Evolutionary conservation across 352 stramenopile genomes (phyloP), one percentile per base, ranked within the genome.

Genomic region (Globisporangium cylindrosporum): DNA sequence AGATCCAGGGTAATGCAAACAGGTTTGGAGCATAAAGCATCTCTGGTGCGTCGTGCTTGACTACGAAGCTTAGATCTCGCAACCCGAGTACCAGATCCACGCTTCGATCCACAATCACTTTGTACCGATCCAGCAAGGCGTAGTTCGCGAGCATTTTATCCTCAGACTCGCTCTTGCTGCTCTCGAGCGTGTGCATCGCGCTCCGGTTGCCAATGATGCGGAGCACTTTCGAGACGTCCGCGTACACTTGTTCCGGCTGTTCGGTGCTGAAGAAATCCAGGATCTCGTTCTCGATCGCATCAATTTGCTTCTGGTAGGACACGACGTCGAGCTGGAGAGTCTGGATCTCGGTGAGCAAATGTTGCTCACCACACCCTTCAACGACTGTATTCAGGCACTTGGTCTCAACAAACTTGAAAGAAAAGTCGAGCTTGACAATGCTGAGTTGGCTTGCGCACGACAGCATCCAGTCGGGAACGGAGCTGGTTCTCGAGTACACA

Each of bases 151-250:
- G 68, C 7, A 88, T 70, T 56, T 87, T 92, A 22, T 25, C 59
- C 8, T 32, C 69, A 0, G 72, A 68, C 32, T 89, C 81, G 0
- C 60, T 43, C 65, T 81, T 84, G 51, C 70, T 85, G 27, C 51
- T 74, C 53, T 88, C 62, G 0, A 90, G 74, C 5, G 75, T 85
- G 29, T 86, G 71, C 0, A 79, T 55, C 9, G 81, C 69, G 60
- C 76, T 89, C 14, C 80, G 75, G 29, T 91, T 91, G 0, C 68
- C 79, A n/a, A 92, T 69, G 55, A 92, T 79, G 24, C 81, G 82
- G 25, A 90, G 69, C 1, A 74, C 70, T 62, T 90, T 90, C 0
- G 80, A 67, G 3, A 73, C 76, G 20, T 92, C 84, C 0, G 56
- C 48, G 49, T 86, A 91, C 8, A 91, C 73, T 0, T 69, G 18